phyloP scores from a whole-genome alignment of 208 protist genomes.

The Porcisia deanei region DNA sequence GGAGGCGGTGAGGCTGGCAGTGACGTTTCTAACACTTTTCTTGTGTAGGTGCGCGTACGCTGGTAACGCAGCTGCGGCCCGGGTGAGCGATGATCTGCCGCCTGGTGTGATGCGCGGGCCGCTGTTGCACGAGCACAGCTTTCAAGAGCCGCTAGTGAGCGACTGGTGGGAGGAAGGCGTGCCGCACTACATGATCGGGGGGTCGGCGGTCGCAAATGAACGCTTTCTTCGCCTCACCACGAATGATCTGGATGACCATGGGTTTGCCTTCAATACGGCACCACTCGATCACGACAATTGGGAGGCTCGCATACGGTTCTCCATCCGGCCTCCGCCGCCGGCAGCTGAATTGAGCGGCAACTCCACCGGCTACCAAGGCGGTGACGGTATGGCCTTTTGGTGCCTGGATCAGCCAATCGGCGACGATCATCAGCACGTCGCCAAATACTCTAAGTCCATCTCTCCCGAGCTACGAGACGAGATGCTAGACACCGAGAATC shows the following conservation, averaged over 20 bases:
- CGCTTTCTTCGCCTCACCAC: constrained; percentile 81
- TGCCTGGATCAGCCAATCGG: constrained; percentile 79
- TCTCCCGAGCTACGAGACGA: constrained; percentile 48
- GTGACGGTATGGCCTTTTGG: constrained; percentile 85
- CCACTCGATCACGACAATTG: constrained; percentile 75
- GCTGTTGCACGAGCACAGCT: constrained; percentile 77
- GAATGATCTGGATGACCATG: constrained; percentile 65
- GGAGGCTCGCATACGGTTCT: constrained; percentile 74
- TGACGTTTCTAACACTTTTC: constrained; percentile 1
- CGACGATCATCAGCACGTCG: constrained; percentile 81
- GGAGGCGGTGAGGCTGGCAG: neutral
- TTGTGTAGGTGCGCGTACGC: neutral
- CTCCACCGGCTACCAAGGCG: constrained; percentile 55
- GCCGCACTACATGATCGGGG: constrained; percentile 87
- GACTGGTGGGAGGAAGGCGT: constrained; percentile 92
- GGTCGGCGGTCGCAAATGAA: constrained; percentile 73
- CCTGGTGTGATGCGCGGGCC: constrained; percentile 57
- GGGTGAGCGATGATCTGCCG: constrained; percentile 38
- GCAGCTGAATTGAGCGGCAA: constrained; percentile 27
- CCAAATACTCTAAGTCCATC: constrained; percentile 79
- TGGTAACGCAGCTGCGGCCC: neutral
- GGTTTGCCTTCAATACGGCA: constrained; percentile 84
- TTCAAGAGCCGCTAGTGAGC: constrained; percentile 66
- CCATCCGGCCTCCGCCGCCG: constrained; percentile 59
- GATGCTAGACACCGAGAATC: constrained; percentile 47